phyloP scores from a whole-genome alignment of 345 rosid species.

The Lepidium didymum region DNA sequence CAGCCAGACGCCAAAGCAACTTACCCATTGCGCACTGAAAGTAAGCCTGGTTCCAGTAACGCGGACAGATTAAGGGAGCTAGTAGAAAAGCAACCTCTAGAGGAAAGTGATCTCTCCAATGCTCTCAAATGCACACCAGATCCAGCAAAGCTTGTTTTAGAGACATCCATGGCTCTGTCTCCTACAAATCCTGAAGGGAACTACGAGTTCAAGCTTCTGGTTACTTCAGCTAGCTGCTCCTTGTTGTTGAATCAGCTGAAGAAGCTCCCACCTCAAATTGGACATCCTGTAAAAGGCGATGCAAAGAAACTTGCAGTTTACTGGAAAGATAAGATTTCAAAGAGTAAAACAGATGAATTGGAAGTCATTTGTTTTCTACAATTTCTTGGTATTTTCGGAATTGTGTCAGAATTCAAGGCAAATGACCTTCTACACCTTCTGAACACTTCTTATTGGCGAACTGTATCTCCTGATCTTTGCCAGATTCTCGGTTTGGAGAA shows the following conservation, averaged over 20 bases:
- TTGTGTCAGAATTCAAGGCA: conserved; percentile 34
- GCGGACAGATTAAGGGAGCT: conserved; percentile 13
- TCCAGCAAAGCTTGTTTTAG: conserved; percentile 37
- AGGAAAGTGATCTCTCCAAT: conserved; percentile 14
- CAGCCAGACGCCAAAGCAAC: background rate
- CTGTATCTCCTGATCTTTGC: conserved; percentile 27
- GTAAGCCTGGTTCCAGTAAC: background rate
- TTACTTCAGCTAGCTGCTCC: conserved; percentile 14
- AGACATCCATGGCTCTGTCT: conserved; percentile 21
- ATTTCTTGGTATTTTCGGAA: conserved; percentile 34
- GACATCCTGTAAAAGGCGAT: conserved; percentile 22
- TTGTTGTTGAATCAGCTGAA: conserved; percentile 35
- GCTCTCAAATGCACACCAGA: conserved; percentile 28
- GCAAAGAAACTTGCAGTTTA: conserved; percentile 27
- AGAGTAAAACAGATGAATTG: conserved; percentile 13
- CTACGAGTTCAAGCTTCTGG: conserved; percentile 18
- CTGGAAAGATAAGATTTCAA: conserved; percentile 34
- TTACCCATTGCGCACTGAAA: background rate
- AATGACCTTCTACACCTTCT: conserved; percentile 31
- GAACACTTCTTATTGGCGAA: conserved; percentile 22
- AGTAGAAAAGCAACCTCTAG: conserved; percentile 14
- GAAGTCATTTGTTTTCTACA: conserved; percentile 37
- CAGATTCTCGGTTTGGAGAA: conserved; percentile 31
- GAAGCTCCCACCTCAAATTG: conserved; percentile 16
- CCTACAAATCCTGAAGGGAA: conserved; percentile 3